Conservation (phyloP, 371 early-diverging fungal species). For the Saksenaea oblongispora region DNA sequence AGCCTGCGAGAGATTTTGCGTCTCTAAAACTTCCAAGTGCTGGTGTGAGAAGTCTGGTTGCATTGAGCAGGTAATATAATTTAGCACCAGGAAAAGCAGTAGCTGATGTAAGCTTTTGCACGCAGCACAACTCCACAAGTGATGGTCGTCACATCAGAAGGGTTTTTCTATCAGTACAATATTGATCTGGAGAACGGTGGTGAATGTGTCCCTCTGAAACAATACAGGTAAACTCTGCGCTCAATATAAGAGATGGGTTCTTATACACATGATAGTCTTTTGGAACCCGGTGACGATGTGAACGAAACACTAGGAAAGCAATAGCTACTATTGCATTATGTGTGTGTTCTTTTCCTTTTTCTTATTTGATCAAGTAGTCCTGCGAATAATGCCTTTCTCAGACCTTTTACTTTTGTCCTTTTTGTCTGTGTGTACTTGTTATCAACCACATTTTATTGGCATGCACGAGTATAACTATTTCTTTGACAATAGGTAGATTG, state of each 20-base stretch:
- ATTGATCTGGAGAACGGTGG: constrained; percentile 92
- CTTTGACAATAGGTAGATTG: too few species aligned
- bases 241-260: too few species aligned
- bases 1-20: constrained; percentile 94
- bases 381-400: not conserved
- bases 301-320: constrained; percentile 8
- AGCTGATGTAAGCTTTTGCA: not conserved
- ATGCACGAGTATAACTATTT: too few species aligned
- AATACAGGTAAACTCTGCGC: constrained; percentile 52
- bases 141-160: constrained; percentile 91
- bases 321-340: not conserved
- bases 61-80: constrained; percentile 64
- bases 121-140: constrained; percentile 75
- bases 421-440: not conserved
- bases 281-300: constrained; percentile 16
- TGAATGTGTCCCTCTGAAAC: constrained; percentile 85
- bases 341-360: not conserved
- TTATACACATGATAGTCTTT: constrained; percentile 6
- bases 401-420: not conserved
- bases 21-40: constrained; percentile 82
- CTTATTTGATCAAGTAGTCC: not conserved
- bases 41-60: constrained; percentile 83
- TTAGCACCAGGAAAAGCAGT: not conserved
- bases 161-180: constrained; percentile 88
- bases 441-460: too few species aligned